Percentiles rank a stretch among this genome's conserved stretches.
Evolutionary conservation across 176 grass and related monocot species (phyloP).

Genomic region (Leersia perrieri): DNA sequence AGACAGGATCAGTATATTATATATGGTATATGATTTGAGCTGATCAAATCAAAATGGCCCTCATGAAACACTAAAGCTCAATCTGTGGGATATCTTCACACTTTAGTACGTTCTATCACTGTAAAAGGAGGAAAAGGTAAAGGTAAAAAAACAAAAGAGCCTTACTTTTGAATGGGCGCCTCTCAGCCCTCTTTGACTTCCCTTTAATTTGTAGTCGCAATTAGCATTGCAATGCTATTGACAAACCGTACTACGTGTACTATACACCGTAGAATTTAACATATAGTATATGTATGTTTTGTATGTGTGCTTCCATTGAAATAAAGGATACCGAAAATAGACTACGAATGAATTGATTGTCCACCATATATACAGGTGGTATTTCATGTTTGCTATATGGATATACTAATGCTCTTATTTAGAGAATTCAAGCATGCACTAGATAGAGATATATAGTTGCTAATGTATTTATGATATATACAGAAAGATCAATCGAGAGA

Average conservation of each 20-base stretch:
- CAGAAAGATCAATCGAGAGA: background rate
- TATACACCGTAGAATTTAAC: background rate
- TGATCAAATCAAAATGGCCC: slow-evolving; percentile 27
- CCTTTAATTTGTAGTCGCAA: slow-evolving; percentile 14
- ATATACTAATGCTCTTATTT: background rate
- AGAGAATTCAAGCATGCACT: background rate
- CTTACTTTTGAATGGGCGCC: slow-evolving; percentile 48
- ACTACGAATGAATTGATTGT: background rate
- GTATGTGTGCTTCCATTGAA: too few species aligned
- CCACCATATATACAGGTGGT: background rate
- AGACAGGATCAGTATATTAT: background rate
- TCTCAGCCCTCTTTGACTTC: slow-evolving; percentile 41
- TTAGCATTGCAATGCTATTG: background rate
- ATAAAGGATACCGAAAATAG: background rate
- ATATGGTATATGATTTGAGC: background rate
- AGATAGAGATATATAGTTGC: background rate
- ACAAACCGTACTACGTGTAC: background rate
- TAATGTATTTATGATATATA: background rate
- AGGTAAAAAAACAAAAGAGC: slow-evolving; percentile 45
- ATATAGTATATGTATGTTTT: background rate
- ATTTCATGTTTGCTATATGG: slow-evolving; percentile 10
- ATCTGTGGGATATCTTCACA: slow-evolving; percentile 28
- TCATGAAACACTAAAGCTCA: slow-evolving; percentile 37
- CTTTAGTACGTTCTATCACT: slow-evolving; percentile 51
- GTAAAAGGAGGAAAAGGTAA: slow-evolving; percentile 53